A percentile compares a stretch with the other conserved stretches of the same genome.
Evolutionary conservation across 495 filamentous ascomycete species (phyloP).

Genomic region (Neurospora terricola): DNA sequence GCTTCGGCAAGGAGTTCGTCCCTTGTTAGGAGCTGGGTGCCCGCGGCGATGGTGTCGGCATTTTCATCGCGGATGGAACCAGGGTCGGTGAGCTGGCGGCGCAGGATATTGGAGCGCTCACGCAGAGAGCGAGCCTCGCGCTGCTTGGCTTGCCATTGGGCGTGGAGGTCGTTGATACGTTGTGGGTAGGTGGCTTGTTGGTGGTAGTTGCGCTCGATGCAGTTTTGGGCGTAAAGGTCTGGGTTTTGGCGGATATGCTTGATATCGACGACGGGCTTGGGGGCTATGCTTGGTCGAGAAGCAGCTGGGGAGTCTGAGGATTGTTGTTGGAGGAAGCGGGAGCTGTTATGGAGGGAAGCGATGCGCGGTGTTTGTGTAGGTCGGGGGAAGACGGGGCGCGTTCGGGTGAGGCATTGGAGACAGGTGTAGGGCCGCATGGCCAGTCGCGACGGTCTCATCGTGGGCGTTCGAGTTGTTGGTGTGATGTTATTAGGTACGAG

Average conservation of each 20-base stretch:
- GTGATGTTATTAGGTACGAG: background rate
- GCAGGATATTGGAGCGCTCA: conserved; percentile 46
- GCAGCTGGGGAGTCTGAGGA: background rate
- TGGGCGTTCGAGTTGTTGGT: conserved; percentile 1
- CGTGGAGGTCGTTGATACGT: conserved; percentile 59
- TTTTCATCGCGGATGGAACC: conserved; percentile 25
- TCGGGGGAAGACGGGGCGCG: conserved; percentile 1
- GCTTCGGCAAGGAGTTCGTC: conserved; percentile 54
- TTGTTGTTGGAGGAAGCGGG: conserved; percentile 4
- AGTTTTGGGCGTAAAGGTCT: conserved; percentile 70
- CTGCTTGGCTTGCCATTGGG: conserved; percentile 51
- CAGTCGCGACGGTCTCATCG: conserved; percentile 14
- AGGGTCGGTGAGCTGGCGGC: conserved; percentile 37
- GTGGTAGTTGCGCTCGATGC: conserved; percentile 74
- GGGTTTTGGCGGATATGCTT: conserved; percentile 82
- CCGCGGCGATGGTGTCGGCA: conserved; percentile 14
- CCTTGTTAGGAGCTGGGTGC: conserved; percentile 22
- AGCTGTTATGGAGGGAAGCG: conserved; percentile 2
- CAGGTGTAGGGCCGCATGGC: conserved; percentile 16
- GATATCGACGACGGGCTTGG: conserved; percentile 69
- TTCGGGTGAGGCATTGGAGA: conserved; percentile 18
- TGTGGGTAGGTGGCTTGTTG: conserved; percentile 53
- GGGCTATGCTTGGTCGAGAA: conserved; percentile 54
- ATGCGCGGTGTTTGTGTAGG: background rate
- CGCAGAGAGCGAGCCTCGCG: conserved; percentile 43